phyloP scores from a whole-genome alignment of 75 land plant genomes.

The Azolla pinnata region DNA sequence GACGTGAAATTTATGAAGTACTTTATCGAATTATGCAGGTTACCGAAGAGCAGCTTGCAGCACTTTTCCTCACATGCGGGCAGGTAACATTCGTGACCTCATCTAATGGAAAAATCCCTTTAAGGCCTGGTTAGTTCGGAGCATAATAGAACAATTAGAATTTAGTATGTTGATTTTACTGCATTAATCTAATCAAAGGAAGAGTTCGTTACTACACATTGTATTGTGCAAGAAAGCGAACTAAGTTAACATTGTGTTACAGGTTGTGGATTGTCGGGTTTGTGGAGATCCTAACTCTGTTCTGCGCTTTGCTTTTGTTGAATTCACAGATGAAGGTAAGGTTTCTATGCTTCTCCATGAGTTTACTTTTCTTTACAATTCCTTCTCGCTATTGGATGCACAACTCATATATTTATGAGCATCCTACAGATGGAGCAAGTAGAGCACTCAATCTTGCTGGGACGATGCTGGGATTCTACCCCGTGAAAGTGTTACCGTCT shows the following conservation, averaged over 20 bases:
- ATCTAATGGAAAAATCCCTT: not conserved
- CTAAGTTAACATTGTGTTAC: slow-evolving; percentile 5
- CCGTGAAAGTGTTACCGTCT: slow-evolving; percentile 74
- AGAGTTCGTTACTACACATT: not conserved
- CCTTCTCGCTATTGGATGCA: not conserved
- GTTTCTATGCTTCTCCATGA: not conserved
- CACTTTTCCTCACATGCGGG: slow-evolving; percentile 61
- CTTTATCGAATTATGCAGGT: slow-evolving; percentile 23
- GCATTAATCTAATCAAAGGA: not conserved
- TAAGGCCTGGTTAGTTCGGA: not conserved
- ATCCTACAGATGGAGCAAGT: slow-evolving; percentile 51
- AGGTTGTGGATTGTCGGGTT: slow-evolving; percentile 74
- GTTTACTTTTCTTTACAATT: not conserved
- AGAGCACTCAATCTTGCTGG: slow-evolving; percentile 60
- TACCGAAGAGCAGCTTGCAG: slow-evolving; percentile 83
- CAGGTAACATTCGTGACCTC: slow-evolving; percentile 40
- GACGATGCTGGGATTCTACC: slow-evolving; percentile 70
- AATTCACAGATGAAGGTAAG: slow-evolving; percentile 78
- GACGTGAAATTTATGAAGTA: not conserved
- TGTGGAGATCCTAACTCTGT: slow-evolving; percentile 88
- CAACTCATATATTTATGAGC: not conserved
- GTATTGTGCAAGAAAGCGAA: not conserved
- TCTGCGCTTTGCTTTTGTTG: slow-evolving; percentile 89
- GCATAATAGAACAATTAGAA: not conserved
- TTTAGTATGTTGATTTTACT: not conserved